phyloP scores from a whole-genome alignment of 2,329 filamentous ascomycete genomes.

The Juglanconis sp. region DNA sequence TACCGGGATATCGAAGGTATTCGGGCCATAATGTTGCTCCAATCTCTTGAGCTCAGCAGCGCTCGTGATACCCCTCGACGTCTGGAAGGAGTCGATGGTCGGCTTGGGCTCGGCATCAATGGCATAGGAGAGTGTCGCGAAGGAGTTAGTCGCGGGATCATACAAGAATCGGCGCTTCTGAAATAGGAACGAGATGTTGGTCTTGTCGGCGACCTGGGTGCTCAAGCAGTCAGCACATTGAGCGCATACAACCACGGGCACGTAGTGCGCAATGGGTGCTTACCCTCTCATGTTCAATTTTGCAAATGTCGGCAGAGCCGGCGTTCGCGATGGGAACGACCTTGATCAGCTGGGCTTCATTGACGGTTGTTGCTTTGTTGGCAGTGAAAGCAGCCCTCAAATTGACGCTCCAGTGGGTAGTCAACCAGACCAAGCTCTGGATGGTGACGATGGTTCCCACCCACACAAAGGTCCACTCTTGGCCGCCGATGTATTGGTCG shows the following conservation, averaged over 20 bases:
- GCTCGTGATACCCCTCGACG: conserved; percentile 70
- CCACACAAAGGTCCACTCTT: conserved; percentile 98
- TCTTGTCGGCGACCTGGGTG: conserved; percentile 63
- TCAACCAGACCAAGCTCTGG: conserved; percentile 88
- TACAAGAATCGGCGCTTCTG: conserved; percentile 97
- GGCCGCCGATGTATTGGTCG: conserved; percentile 84
- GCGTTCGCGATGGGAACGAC: conserved; percentile 88
- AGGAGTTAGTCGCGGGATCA: conserved; percentile 66
- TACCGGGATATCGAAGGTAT: conserved; percentile 96
- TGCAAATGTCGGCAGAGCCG: conserved; percentile 83
- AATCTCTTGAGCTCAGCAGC: conserved; percentile 74
- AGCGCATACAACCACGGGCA: not conserved
- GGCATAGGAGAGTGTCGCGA: conserved; percentile 76
- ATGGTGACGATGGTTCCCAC: conserved; percentile 80
- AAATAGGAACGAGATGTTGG: conserved; percentile 85
- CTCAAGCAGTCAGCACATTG: conserved; percentile 8
- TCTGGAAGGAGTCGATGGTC: conserved; percentile 72
- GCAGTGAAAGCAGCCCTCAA: conserved; percentile 80
- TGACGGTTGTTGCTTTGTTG: conserved; percentile 63
- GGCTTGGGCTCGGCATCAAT: conserved; percentile 87
- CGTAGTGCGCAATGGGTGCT: conserved; percentile 18
- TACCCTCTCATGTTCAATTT: conserved; percentile 71
- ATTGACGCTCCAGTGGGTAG: conserved; percentile 96
- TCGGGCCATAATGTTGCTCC: conserved; percentile 90
- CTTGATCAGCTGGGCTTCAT: conserved; percentile 83